Evolutionary conservation across 2,329 filamentous ascomycete species (phyloP).

Genomic region (Claviceps sp.): DNA sequence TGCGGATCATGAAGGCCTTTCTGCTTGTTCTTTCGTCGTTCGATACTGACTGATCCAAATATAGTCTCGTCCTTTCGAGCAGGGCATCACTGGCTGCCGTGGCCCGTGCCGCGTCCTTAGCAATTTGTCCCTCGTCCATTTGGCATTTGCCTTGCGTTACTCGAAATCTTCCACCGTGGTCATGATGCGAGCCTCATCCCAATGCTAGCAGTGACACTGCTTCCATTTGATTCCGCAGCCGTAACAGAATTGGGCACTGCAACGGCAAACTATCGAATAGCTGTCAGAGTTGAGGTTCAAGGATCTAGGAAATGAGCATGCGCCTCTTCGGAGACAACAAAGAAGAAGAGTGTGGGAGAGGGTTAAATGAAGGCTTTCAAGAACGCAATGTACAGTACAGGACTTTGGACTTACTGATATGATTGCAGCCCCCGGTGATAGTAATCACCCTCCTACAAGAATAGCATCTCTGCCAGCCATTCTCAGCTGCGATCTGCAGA

Average conservation of each 20-base stretch:
- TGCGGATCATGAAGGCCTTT: too few species aligned
- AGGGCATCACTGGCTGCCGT: too few species aligned
- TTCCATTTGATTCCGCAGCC: conserved; percentile 27
- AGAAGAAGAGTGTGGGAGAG: background rate
- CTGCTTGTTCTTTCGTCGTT: too few species aligned
- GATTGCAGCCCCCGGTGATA: conserved; percentile 35
- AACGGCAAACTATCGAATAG: conserved; percentile 27
- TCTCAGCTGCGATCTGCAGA: conserved; percentile 23
- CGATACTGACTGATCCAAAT: too few species aligned
- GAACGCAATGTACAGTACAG: background rate
- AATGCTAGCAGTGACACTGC: too few species aligned
- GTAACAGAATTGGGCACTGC: conserved; percentile 36
- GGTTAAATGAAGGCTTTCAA: background rate
- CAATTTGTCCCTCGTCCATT: too few species aligned
- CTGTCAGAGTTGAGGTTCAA: background rate
- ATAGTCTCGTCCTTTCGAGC: too few species aligned
- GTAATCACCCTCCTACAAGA: conserved; percentile 34
- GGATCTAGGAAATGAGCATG: background rate
- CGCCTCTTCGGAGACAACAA: too few species aligned
- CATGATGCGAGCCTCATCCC: too few species aligned
- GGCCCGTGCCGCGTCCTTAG: too few species aligned
- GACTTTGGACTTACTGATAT: conserved; percentile 36
- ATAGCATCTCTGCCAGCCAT: conserved; percentile 39
- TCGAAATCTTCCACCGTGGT: too few species aligned
- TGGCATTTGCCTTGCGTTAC: too few species aligned